A percentile compares a stretch with the other conserved stretches of the same genome.
These are phyloP conservation scores for Kodamaea kakaduensis DNA, from an alignment of 805 yeast species.

Conservation along the genomic window DNA sequence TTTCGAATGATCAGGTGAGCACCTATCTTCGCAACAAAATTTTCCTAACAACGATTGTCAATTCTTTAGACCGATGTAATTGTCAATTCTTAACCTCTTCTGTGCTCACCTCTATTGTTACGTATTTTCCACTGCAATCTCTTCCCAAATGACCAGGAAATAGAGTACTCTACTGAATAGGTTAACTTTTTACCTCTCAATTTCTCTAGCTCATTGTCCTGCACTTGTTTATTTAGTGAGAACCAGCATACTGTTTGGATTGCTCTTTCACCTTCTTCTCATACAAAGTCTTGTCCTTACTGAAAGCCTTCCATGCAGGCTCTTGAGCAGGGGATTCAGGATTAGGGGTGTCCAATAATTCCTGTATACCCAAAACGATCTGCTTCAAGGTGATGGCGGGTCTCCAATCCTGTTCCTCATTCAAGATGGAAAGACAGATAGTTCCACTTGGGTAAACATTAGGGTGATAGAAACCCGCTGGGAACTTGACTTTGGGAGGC, in stretches of 20 bases:
- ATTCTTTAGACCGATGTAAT: too few relatives aligned
- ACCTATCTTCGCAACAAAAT: too few relatives aligned
- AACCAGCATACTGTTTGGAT: slow-evolving; percentile 61
- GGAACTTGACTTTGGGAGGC: slow-evolving; percentile 92
- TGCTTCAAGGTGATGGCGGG: slow-evolving; percentile 93
- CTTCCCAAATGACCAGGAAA: too few relatives aligned
- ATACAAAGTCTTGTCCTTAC: slow-evolving; percentile 63
- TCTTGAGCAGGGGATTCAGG: slow-evolving; percentile 97
- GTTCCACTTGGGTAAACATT: slow-evolving; percentile 98
- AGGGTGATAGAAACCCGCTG: slow-evolving; percentile 91
- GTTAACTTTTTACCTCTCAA: too few relatives aligned
- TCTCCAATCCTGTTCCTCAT: slow-evolving; percentile 97
- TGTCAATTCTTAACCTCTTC: too few relatives aligned
- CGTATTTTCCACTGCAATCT: too few relatives aligned
- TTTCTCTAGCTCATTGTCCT: too few relatives aligned
- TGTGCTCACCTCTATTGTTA: too few relatives aligned
- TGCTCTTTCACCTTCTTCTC: slow-evolving; percentile 78
- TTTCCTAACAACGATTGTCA: too few relatives aligned
- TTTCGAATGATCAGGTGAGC: too few relatives aligned
- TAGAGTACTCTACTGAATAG: too few relatives aligned
- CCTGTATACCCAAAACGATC: slow-evolving; percentile 88
- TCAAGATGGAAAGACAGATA: slow-evolving; percentile 84
- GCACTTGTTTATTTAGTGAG: too few relatives aligned
- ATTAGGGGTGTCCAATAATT: slow-evolving; percentile 82
- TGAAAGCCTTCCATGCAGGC: slow-evolving; percentile 89